Conservation (phyloP, 2,329 filamentous ascomycete genomes). For the Arthrobotrys iridis region DNA sequence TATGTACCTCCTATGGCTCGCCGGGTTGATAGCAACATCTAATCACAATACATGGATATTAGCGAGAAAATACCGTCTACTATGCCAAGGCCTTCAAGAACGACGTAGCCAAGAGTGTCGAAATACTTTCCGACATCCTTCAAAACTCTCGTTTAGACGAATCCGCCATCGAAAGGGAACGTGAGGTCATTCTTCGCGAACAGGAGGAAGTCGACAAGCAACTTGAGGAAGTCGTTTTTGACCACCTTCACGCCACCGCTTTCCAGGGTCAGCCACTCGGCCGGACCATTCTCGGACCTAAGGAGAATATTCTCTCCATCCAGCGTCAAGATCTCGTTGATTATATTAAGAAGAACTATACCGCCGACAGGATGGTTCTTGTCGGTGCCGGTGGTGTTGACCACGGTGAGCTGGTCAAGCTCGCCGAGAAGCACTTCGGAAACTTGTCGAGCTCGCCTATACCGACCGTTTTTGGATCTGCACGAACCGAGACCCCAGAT, state of each 20-base stretch:
- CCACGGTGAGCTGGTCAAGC: constrained; percentile 90
- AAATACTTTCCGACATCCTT: constrained; percentile 98
- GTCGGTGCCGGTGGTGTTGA: constrained; percentile 94
- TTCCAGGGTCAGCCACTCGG: constrained; percentile 96
- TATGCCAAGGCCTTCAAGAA: constrained; percentile 99
- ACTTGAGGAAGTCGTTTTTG: constrained; percentile 98
- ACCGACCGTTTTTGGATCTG: constrained; percentile 77
- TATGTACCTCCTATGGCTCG: constrained; percentile 65
- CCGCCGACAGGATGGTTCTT: constrained; percentile 98
- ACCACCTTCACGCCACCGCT: constrained; percentile 97
- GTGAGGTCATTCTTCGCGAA: constrained; percentile 97
- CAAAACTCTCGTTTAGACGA: constrained; percentile 99
- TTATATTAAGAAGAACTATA: constrained; percentile 99
- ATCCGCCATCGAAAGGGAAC: constrained; percentile 92
- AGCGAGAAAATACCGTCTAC: constrained; percentile 99
- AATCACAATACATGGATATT: constrained; percentile 57
- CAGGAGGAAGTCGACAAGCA: constrained; percentile 99
- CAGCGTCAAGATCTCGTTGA: constrained; percentile 86
- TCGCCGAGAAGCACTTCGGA: constrained; percentile 96
- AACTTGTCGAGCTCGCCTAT: constrained; percentile 76
- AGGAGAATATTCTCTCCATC: constrained; percentile 98
- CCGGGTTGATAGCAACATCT: constrained; percentile 46
- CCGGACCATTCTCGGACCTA: constrained; percentile 95
- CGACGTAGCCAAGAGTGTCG: constrained; percentile 94
- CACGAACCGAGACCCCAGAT: constrained; percentile 81